These are phyloP conservation scores for Chenopodium album DNA, from an alignment of 148 eudicot genomes.

Conservation along the genomic window DNA sequence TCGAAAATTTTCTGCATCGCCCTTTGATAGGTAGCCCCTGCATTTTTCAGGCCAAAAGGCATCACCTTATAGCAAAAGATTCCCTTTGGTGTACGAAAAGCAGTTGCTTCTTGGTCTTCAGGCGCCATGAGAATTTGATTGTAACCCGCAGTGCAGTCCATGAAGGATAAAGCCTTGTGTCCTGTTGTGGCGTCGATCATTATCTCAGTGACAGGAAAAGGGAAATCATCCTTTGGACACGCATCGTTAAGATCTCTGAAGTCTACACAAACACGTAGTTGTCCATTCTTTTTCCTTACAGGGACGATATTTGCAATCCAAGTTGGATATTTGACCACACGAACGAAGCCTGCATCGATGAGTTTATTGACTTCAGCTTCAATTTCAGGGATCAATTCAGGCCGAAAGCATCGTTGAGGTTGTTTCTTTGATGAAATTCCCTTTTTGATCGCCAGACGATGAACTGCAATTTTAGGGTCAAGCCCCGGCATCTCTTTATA, in stretches of 20 bases:
- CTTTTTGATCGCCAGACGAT: too few species aligned
- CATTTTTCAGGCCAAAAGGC: background rate
- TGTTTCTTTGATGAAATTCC: too few species aligned
- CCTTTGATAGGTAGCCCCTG: constrained; percentile 10
- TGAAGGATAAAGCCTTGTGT: background rate
- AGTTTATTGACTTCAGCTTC: too few species aligned
- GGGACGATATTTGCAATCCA: too few species aligned
- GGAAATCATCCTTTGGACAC: too few species aligned
- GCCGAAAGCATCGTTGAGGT: background rate
- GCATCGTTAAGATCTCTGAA: too few species aligned
- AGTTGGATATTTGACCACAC: too few species aligned
- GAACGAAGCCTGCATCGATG: too few species aligned
- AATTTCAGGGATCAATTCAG: too few species aligned
- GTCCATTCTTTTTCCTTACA: too few species aligned
- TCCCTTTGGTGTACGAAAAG: constrained; percentile 7
- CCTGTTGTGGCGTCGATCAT: background rate
- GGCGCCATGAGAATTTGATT: constrained; percentile 7
- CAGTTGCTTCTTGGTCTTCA: constrained; percentile 8
- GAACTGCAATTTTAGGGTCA: too few species aligned
- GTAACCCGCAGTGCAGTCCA: constrained; percentile 7
- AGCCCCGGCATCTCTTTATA: background rate
- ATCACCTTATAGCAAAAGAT: constrained; percentile 14
- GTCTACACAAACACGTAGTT: too few species aligned
- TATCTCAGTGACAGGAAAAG: background rate
- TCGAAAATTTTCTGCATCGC: constrained; percentile 16